phyloP scores from a whole-genome alignment of 2,329 filamentous ascomycete species.

The Pseudocercospora pini-densiflorae region DNA sequence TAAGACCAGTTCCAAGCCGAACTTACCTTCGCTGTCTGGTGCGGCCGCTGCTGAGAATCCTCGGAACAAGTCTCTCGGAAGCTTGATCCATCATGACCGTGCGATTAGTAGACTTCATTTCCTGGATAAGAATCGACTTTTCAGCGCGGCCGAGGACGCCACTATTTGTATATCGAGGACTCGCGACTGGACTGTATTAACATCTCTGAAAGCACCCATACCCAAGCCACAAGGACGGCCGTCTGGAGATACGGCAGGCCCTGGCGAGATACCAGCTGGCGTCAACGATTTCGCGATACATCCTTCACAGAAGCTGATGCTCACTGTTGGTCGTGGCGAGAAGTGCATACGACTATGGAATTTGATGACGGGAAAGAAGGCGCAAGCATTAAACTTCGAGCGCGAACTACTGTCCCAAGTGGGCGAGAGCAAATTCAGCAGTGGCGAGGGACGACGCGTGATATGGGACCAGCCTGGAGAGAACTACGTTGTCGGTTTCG shows the following conservation, averaged over 20 bases:
- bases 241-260: slow-evolving; percentile 85
- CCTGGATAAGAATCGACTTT: slow-evolving; percentile 82
- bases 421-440: slow-evolving; percentile 75
- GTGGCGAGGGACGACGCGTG: slow-evolving; percentile 81
- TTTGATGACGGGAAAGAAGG: slow-evolving; percentile 93
- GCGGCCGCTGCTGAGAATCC: slow-evolving; percentile 81
- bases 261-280: slow-evolving; percentile 80
- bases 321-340: slow-evolving; percentile 88
- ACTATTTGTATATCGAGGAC: slow-evolving; percentile 86
- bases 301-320: slow-evolving; percentile 95
- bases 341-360: slow-evolving; percentile 95
- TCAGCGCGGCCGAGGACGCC: slow-evolving; percentile 89
- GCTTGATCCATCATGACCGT: slow-evolving; percentile 82
- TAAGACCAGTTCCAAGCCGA: slow-evolving; percentile 62
- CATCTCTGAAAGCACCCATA: slow-evolving; percentile 84
- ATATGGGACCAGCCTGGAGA: slow-evolving; percentile 78
- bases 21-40: slow-evolving; percentile 65
- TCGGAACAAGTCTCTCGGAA: slow-evolving; percentile 85
- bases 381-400: slow-evolving; percentile 85
- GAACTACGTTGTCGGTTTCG: slow-evolving; percentile 88
- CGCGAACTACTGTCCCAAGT: slow-evolving; percentile 72
- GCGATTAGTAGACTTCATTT: slow-evolving; percentile 81
- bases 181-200: slow-evolving; percentile 86
- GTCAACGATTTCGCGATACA: slow-evolving; percentile 96
- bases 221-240: slow-evolving; percentile 80